Evolutionary conservation across 2,329 filamentous ascomycete species (phyloP).

Genomic region (Trichophyton equinum): DNA sequence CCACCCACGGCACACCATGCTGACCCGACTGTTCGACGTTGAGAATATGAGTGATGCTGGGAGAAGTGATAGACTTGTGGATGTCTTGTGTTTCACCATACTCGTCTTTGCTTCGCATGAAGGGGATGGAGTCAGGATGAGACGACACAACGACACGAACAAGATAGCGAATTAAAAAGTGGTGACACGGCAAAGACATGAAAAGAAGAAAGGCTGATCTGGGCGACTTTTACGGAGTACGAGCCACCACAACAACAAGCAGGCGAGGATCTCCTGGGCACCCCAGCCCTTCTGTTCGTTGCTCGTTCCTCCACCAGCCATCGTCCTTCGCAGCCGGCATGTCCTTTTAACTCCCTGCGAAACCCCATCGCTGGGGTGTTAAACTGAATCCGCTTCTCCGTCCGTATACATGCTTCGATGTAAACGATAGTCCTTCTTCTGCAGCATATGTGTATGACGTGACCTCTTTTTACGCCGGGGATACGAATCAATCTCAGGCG

Average conservation of each 20-base stretch:
- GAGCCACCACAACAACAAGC: neutral
- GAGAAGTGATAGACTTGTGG: neutral
- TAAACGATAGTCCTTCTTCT: neutral
- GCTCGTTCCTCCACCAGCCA: neutral
- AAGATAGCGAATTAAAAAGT: neutral
- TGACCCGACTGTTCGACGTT: too few species aligned
- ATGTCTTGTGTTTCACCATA: slow-evolving; percentile 1
- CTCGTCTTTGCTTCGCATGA: slow-evolving; percentile 1
- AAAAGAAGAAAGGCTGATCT: neutral
- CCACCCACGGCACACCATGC: neutral
- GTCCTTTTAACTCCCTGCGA: neutral
- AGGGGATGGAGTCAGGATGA: slow-evolving; percentile 1
- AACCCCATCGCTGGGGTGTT: neutral
- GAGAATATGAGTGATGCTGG: too few species aligned
- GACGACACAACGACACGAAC: neutral
- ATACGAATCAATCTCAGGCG: slow-evolving; percentile 4
- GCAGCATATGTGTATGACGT: neutral
- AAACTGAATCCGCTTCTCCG: neutral
- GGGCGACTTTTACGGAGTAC: neutral
- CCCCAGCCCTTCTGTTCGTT: neutral
- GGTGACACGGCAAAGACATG: slow-evolving; percentile 1
- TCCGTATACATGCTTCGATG: neutral
- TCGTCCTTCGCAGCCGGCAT: neutral
- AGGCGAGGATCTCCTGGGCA: neutral
- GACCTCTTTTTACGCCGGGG: neutral